Base-by-base conservation (phyloP, 495 filamentous ascomycete species). In the Xylaria longipes region DNA sequence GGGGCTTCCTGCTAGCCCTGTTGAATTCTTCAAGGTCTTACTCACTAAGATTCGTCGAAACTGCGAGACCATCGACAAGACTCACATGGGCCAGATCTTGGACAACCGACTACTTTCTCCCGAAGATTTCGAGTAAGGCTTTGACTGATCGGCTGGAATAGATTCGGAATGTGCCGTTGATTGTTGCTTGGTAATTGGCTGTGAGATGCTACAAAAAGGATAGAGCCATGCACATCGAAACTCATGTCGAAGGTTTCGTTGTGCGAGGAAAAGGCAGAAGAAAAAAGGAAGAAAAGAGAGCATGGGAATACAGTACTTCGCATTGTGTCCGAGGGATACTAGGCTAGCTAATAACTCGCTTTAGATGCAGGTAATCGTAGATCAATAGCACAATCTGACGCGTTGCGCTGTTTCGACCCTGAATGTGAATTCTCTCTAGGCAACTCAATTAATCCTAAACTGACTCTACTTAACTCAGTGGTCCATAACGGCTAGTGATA, bases 21-120 rank as follows among this genome's bases (percentile, higher is more conserved):
- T 91, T 2, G 79, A 77, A 58, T 91, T 90, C 73, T 72, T 91
- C 43, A 80, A 76, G 60, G 72, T 80, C 68, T 65, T 91, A 11
- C 76, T 87, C 61, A 84, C 82, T 22, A 80, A 84, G 64, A 84
- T 90, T 39, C 77, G 89, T 70, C 82, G 84, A 50, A 83, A 88
- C 37, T 84, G 84, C 52, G 75, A 85, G 72, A 82, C 77, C 5
- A 84, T 89, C 33, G 78, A 81, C 39, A 85, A 82, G 77, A 89
- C 88, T 15, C 88, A 91, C 65, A 74, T 90, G 73, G 89, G 88
- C 0, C 83, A 75, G 70, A 78, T 91, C 41, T 46, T 88, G 31
- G 74, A 82, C 45, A 74, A 71, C 20, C 67, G 65, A 39, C n/a
- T 75, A n/a, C 33, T 72, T 72, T 58, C 58, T 41, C 68, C 86